phyloP scores from a whole-genome alignment of 1,284 basidiomycete species.

The Fomes fomentarius region DNA sequence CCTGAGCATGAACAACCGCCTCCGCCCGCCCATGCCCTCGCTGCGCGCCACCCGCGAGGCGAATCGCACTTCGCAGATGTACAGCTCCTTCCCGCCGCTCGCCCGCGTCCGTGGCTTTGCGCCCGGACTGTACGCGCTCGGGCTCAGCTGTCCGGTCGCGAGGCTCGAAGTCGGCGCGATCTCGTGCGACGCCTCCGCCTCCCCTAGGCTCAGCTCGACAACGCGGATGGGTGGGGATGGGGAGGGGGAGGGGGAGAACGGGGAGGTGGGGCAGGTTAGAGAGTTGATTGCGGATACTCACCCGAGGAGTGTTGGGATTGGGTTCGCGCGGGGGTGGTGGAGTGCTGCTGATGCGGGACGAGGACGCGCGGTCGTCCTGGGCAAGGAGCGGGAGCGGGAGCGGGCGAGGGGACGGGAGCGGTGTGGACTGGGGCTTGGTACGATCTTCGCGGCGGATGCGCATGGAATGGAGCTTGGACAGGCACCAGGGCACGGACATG shows the following conservation, averaged over 20 bases:
- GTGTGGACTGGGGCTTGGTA: too few relatives aligned
- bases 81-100: constrained; percentile 19
- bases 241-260: background rate
- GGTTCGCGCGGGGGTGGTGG: constrained; percentile 19
- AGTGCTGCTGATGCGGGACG: too few relatives aligned
- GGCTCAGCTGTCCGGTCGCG: constrained; percentile 9
- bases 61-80: constrained; percentile 16
- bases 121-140: constrained; percentile 20
- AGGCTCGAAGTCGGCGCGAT: constrained; percentile 15
- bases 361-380: background rate
- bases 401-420: constrained; percentile 1
- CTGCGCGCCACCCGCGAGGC: constrained; percentile 17
- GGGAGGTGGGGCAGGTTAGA: constrained; percentile 11
- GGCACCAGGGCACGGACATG: too few relatives aligned
- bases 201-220: too few relatives aligned
- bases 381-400: background rate
- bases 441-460: background rate
- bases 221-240: too few relatives aligned
- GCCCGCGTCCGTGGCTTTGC: constrained; percentile 16
- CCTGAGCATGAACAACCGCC: background rate
- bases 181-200: too few relatives aligned
- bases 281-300: constrained; percentile 11
- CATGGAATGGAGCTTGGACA: background rate
- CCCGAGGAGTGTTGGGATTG: constrained; percentile 7
- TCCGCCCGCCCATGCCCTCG: constrained; percentile 5